A percentile compares a stretch with the other conserved stretches of the same genome.
These are phyloP conservation scores for Fusarium secorum DNA, from an alignment of 2,329 filamentous ascomycete species.

Conservation along the genomic window DNA sequence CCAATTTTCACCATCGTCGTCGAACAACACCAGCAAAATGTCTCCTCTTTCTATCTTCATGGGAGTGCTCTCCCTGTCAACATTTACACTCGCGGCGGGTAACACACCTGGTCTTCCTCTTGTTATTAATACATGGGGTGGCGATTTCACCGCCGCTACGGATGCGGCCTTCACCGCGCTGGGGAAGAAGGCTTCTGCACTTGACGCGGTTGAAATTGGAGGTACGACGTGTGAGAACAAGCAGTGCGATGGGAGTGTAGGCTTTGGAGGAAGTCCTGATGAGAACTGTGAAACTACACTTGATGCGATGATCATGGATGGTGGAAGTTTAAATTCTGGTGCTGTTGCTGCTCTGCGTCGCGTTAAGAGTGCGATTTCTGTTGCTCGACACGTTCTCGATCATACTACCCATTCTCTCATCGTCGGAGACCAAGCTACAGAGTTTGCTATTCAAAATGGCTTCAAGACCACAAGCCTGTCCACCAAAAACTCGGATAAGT, in stretches of 20 bases:
- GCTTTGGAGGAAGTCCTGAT: slow-evolving; percentile 63
- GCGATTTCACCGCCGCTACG: slow-evolving; percentile 60
- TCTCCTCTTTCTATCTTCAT: background rate
- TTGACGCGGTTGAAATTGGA: slow-evolving; percentile 62
- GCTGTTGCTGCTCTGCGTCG: slow-evolving; percentile 61
- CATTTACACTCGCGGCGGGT: slow-evolving; percentile 20
- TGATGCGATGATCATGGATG: slow-evolving; percentile 67
- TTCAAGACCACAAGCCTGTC: slow-evolving; percentile 55
- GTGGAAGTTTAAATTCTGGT: slow-evolving; percentile 60
- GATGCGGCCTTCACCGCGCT: slow-evolving; percentile 58
- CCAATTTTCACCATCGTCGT: background rate
- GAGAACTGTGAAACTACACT: slow-evolving; percentile 66
- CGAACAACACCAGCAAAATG: slow-evolving; percentile 1
- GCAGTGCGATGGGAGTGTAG: slow-evolving; percentile 64
- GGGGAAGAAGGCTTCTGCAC: slow-evolving; percentile 46
- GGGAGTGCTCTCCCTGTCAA: slow-evolving; percentile 19
- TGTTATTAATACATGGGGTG: slow-evolving; percentile 64
- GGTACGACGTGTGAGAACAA: slow-evolving; percentile 60
- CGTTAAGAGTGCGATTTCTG: slow-evolving; percentile 57
- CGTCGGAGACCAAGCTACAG: slow-evolving; percentile 60
- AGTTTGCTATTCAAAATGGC: slow-evolving; percentile 62
- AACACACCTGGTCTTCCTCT: slow-evolving; percentile 55
- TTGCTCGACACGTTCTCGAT: slow-evolving; percentile 60
- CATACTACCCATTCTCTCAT: slow-evolving; percentile 61
- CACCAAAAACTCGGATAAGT: slow-evolving; percentile 50